These are phyloP conservation scores for Phytopythium delawarense DNA, from an alignment of 352 stramenopile species.

Conservation along the genomic window DNA sequence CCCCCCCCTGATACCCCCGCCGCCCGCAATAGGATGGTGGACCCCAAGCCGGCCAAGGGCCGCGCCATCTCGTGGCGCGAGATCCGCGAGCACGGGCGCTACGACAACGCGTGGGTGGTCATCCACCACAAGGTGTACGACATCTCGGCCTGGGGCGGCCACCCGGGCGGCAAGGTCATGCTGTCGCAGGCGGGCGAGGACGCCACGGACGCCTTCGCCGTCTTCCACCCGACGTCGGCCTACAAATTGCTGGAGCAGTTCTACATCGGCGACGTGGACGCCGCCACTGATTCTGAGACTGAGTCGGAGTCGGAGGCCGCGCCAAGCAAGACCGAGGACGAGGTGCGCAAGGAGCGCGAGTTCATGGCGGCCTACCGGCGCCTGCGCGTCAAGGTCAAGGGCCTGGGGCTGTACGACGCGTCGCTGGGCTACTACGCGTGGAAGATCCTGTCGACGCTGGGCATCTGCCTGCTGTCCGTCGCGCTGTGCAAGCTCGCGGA, in stretches of 20 bases:
- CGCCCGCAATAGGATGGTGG: constrained; percentile 36
- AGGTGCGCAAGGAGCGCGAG: constrained; percentile 61
- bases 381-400: constrained; percentile 92
- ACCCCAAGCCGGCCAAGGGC: constrained; percentile 44
- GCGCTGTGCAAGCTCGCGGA: constrained; percentile 88
- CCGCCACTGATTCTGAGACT: constrained; percentile 11
- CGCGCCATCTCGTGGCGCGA: constrained; percentile 77
- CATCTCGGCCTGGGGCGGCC: constrained; percentile 75
- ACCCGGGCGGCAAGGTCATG: constrained; percentile 91
- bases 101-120: constrained; percentile 82
- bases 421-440: constrained; percentile 92
- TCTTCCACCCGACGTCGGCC: constrained; percentile 94
- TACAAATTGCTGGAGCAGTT: constrained; percentile 95
- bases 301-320: constrained; percentile 8
- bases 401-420: constrained; percentile 94
- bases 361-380: constrained; percentile 97
- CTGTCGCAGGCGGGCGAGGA: constrained; percentile 98
- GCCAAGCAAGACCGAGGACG: constrained; percentile 32
- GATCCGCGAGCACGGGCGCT: constrained; percentile 71
- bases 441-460: constrained; percentile 93
- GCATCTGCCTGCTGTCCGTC: constrained; percentile 82
- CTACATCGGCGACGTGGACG: constrained; percentile 95
- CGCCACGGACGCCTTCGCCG: constrained; percentile 97
- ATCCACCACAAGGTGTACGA: constrained; percentile 92
- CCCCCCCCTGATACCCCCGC: no score